phyloP scores from a whole-genome alignment of 257 asterid genomes.

The Penstemon davidsonii region DNA sequence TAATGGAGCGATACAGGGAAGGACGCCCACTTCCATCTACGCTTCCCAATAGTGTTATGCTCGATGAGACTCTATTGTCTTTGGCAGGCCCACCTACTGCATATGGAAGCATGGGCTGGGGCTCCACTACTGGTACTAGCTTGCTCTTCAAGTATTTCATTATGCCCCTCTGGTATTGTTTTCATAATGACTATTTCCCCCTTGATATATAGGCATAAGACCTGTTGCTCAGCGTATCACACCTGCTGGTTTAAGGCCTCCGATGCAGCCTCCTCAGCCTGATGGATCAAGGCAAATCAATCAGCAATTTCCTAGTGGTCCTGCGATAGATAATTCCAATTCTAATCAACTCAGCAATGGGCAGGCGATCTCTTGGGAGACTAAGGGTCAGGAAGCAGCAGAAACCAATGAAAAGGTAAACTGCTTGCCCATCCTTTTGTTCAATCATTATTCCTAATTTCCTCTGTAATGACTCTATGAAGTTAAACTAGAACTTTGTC shows the following conservation, averaged over 20 bases:
- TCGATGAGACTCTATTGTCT: slow-evolving; percentile 77
- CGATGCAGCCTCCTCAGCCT: slow-evolving; percentile 60
- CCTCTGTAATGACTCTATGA: slow-evolving; percentile 11
- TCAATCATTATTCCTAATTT: not conserved
- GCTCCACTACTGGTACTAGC: slow-evolving; percentile 58
- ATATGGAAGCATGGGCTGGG: slow-evolving; percentile 70
- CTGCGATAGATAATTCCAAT: slow-evolving; percentile 45
- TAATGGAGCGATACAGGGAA: slow-evolving; percentile 95
- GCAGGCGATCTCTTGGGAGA: slow-evolving; percentile 40
- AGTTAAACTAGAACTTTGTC: not conserved
- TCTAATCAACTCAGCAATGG: slow-evolving; percentile 58
- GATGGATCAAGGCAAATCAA: slow-evolving; percentile 62
- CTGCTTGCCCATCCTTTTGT: slow-evolving; percentile 11
- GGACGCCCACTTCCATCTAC: slow-evolving; percentile 69
- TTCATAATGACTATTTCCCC: slow-evolving; percentile 19
- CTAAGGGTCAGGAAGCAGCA: slow-evolving; percentile 48
- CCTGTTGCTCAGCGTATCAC: slow-evolving; percentile 59
- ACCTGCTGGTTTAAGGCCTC: slow-evolving; percentile 71
- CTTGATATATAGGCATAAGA: slow-evolving; percentile 55
- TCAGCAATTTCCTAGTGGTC: slow-evolving; percentile 54
- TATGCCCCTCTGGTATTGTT: slow-evolving; percentile 21
- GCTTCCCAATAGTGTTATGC: slow-evolving; percentile 80
- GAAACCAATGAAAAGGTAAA: slow-evolving; percentile 62
- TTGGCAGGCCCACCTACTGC: slow-evolving; percentile 82
- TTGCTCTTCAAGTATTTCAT: slow-evolving; percentile 20